Base-by-base conservation (phyloP, 108 stramenopile species). In the Chaetoceros tenuissimus region DNA sequence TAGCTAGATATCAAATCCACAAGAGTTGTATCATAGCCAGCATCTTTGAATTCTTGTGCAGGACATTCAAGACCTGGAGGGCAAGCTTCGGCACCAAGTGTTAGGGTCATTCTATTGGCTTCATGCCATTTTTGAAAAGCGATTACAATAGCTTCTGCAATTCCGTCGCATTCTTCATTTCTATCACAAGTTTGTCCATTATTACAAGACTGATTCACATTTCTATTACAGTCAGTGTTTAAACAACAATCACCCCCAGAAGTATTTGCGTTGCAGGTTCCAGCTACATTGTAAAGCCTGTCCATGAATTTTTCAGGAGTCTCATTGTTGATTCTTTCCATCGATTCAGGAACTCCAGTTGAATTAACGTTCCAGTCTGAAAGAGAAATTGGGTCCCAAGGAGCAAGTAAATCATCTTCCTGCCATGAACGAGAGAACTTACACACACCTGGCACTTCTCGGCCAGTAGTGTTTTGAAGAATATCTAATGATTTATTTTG, bases 281-380 rank as follows among this genome's bases (percentile, higher is more conserved):
- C 73, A 19, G 74, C 70, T 27, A 60, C 63, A 48, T 71, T 55
- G 66, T 75, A 75, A 17, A 75, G 57, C 48, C 74, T 31, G 13
- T 31, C 29, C 18, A 75, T 29, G 31, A 71, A 75, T 24, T 31
- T 44, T 16, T 57, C 61, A 34, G 34, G 16, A 22, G 28, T 44
- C 24, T 75, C 74, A 8, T 24, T 20, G 19, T 31, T 70, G 8
- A 63, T 24, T 46, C 74, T 57, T 2, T 46, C 54, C 24, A 63
- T 68, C 0, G 55, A 30, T 26, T 46, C 62, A 7, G 51, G 29
- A 28, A 30, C 45, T 16, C 70, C 74, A 29, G 53, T 54, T 5
- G 25, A 26, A 26, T 31, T 31, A 13, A 22, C 5, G 17, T 18
- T 18, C 53, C 53, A 54, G 19, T 20, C 19, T 18, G 53, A 26